Evolutionary conservation across 768 basidiomycete species (phyloP), one percentile per base, ranked within the genome.

Genomic region (Boletus coccyginus): DNA sequence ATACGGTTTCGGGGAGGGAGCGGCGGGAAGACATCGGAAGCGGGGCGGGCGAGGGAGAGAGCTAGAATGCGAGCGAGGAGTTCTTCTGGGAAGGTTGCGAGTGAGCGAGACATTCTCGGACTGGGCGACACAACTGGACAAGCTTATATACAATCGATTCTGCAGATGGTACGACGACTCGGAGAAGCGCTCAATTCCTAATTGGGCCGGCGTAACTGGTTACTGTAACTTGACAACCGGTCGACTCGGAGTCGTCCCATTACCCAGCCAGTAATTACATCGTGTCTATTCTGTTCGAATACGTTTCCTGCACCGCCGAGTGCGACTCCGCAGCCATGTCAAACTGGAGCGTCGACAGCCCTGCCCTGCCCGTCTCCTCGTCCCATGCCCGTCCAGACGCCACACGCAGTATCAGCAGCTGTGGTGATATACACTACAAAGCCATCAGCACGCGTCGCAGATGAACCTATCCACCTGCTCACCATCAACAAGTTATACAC

Each of bases 41-140:
- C 38, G 42, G 69, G 62, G 55, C 63, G 72, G 24, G 64, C 45
- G 49, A 74, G 61, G 17, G 66, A 58, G 61, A 72, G 67, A 1
- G 61, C 52, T 55, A 80, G 72, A 56, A 84, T 78, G 38, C 79
- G 76, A 49, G 77, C 74, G 58, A 82, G 73, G 56, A 82, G 71
- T 55, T 77, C 76, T 60, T 77, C 76, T 21, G 76, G 76, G 32
- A 77, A 68, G 49, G 68, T 62, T 27, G 66, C 62, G 36, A 76
- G 65, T 0, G 65, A 57, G 39, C 31, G 35, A 7, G 55, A 39
- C 62, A 66, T 66, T 29, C 39, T 19, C 41, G 38, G n/a, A 17
- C 38, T 12, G 14, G 14, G 17, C 11, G 39, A 24, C 38, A 16
- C 58, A 17, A 19, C 7, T 43, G 3, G 17, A 39, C 17, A 27